These are phyloP conservation scores for Purpureocillium takamizusanense DNA, from an alignment of 2,329 filamentous ascomycete genomes.

Conservation along the genomic window DNA sequence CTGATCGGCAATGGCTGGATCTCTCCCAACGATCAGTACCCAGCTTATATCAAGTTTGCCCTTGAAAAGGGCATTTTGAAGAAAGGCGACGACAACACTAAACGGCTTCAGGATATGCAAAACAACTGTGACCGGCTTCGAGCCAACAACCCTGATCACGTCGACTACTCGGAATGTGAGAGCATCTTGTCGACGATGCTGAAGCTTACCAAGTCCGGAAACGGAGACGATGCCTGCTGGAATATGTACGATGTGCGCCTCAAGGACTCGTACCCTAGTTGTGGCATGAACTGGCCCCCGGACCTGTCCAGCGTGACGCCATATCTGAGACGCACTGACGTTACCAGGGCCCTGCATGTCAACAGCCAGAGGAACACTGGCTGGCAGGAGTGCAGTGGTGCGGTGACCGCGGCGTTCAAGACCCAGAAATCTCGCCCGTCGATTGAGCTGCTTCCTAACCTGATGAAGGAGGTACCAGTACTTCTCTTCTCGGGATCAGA, in stretches of 20 bases:
- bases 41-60: slow-evolving; percentile 72
- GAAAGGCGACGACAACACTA: slow-evolving; percentile 54
- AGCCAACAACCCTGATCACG: slow-evolving; percentile 33
- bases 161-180: slow-evolving; percentile 69
- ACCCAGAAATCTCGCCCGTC: slow-evolving; percentile 64
- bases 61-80: slow-evolving; percentile 67
- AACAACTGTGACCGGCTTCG: slow-evolving; percentile 58
- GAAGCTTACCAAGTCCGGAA: slow-evolving; percentile 47
- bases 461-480: slow-evolving; percentile 69
- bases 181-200: slow-evolving; percentile 66
- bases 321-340: slow-evolving; percentile 77
- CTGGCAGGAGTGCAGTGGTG: slow-evolving; percentile 83
- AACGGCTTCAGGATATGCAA: slow-evolving; percentile 59
- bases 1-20: slow-evolving; percentile 99
- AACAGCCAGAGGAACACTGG: slow-evolving; percentile 73
- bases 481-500: slow-evolving; percentile 88
- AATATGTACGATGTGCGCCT: slow-evolving; percentile 98
- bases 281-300: slow-evolving; percentile 97
- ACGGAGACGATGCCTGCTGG: slow-evolving; percentile 53
- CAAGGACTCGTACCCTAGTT: slow-evolving; percentile 69
- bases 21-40: slow-evolving; percentile 81
- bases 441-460: slow-evolving; percentile 63
- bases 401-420: slow-evolving; percentile 64
- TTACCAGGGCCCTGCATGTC: slow-evolving; percentile 72
- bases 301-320: slow-evolving; percentile 71